Evolutionary conservation across 148 eudicot species (phyloP).

Genomic region (Chenopodium quinoa): DNA sequence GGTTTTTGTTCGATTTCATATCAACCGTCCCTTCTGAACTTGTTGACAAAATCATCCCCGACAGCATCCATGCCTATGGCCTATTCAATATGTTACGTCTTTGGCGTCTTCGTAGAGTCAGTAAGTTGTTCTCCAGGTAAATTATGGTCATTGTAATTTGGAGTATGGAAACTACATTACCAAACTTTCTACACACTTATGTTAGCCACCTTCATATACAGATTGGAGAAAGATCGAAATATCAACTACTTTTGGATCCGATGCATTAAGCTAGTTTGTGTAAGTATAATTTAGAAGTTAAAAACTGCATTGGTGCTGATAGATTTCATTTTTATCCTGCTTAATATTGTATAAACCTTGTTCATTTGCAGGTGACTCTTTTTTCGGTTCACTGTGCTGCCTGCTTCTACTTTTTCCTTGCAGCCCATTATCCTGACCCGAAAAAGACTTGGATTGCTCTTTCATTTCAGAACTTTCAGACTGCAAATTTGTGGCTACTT

Average conservation of each 20-base stretch:
- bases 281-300: slow-evolving; percentile 38
- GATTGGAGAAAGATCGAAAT: slow-evolving; percentile 79
- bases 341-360: not conserved
- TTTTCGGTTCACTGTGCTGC: slow-evolving; percentile 78
- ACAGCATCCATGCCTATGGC: slow-evolving; percentile 45
- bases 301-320: not conserved
- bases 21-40: slow-evolving; percentile 73
- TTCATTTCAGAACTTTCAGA: slow-evolving; percentile 31
- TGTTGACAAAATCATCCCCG: slow-evolving; percentile 39
- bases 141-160: not conserved
- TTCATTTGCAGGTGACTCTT: slow-evolving; percentile 60
- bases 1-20: slow-evolving; percentile 64
- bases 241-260: slow-evolving; percentile 65
- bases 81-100: slow-evolving; percentile 73
- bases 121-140: slow-evolving; percentile 78
- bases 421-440: slow-evolving; percentile 48
- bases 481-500: slow-evolving; percentile 31
- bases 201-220: slow-evolving; percentile 22
- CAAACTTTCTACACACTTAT: not conserved
- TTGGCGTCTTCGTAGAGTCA: slow-evolving; percentile 85
- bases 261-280: slow-evolving; percentile 62
- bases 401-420: slow-evolving; percentile 60
- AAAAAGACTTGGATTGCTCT: slow-evolving; percentile 61
- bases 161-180: not conserved
- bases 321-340: not conserved